Evolutionary conservation across 345 rosid genomes (phyloP), one percentile per base, ranked within the genome.

Genomic region (Euphorbia tirucalli): DNA sequence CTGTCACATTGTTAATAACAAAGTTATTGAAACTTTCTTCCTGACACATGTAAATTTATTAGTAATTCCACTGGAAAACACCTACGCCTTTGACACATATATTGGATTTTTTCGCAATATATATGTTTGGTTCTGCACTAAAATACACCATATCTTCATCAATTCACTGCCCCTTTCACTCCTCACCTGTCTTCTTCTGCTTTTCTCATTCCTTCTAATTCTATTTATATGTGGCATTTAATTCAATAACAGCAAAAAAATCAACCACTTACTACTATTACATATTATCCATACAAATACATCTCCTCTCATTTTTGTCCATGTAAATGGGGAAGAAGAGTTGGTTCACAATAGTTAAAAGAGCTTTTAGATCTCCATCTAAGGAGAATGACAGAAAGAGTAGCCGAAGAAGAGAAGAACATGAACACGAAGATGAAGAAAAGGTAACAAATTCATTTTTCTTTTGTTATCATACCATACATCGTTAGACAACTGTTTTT

Each of bases 361-460:
- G 75, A 54, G 80, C 76, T 10, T 77, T 77, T 73, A 71, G 69
- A 65, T 77, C 76, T 71, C 69, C 76, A 5, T 39, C 61, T 52
- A 71, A 66, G 57, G 62, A 61, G 57, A 64, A 54, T 0, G 80
- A 76, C 68, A 86, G 82, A 68, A 88, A 77, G 82, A 84, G 71
- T 59, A 65, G 76, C 75, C 74, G 83, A 71, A 76, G 82, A 63
- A 73, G 83, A 68, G 80, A 82, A 66, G 79, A 78, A 7, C 77
- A 68, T 31, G 87, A 75, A n/a, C 79, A 56, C 16, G 65, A 71
- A 71, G 80, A 60, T 35, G 76, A 77, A 61, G 72, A 44, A 43
- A 77, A 77, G 80, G 80, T 77, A 41, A 41, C 9, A 1, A 41
- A 4, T 41, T 41, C 9, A 41, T 41, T 41, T 37, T 37, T 41